phyloP scores from a whole-genome alignment of 1,284 basidiomycete genomes.

The Rhodotorula sp. region DNA sequence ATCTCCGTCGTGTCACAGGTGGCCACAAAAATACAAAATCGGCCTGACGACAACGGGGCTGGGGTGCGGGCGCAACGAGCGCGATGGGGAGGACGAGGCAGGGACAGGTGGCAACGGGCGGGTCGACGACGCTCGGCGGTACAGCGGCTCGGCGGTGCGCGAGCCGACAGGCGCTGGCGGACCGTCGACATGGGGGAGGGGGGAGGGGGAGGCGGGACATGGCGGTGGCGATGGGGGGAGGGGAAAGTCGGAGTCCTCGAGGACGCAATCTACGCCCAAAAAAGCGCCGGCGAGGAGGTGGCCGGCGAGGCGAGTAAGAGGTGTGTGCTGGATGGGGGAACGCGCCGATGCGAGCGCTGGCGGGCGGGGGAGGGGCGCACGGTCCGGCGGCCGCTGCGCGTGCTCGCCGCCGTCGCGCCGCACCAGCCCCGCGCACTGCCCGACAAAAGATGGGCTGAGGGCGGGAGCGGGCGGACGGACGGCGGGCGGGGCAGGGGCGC shows the following conservation, averaged over 20 bases:
- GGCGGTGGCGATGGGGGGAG: neutral
- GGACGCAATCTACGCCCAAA: slow-evolving; percentile 34
- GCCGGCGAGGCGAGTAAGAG: slow-evolving; percentile 7
- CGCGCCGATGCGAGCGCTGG: neutral
- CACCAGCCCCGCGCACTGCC: neutral
- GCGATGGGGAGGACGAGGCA: neutral
- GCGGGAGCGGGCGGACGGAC: neutral
- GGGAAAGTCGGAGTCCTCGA: slow-evolving; percentile 28
- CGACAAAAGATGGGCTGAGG: slow-evolving; percentile 13
- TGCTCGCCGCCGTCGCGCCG: neutral
- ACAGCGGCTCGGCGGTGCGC: neutral
- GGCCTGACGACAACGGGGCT: neutral
- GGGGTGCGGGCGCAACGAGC: neutral
- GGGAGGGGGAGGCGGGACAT: neutral
- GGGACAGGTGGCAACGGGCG: neutral
- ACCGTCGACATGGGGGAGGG: neutral
- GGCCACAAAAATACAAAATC: slow-evolving; percentile 5
- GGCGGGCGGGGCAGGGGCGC: neutral
- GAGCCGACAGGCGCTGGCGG: neutral
- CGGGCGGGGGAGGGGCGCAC: neutral
- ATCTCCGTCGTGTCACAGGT: neutral
- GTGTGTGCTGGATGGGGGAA: neutral
- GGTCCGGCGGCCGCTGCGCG: neutral
- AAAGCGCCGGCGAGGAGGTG: neutral
- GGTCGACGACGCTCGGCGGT: neutral